These are phyloP conservation scores for Phytophthora europaea DNA, from an alignment of 352 stramenopile genomes.

Conservation along the genomic window DNA sequence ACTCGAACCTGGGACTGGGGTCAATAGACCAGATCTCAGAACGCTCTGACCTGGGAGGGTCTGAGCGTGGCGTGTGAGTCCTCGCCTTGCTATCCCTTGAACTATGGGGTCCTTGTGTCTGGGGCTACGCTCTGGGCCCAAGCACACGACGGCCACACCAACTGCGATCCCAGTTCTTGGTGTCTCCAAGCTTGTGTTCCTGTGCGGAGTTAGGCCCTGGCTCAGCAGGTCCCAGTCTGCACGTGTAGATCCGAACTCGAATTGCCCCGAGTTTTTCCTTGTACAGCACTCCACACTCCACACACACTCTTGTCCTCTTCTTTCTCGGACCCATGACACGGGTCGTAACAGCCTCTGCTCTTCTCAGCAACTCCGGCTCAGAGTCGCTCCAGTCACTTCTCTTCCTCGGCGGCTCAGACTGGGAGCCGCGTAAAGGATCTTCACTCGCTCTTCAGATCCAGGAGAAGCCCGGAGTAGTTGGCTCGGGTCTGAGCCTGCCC, in stretches of 20 bases:
- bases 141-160: background rate
- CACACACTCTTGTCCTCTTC: background rate
- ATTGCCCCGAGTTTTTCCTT: background rate
- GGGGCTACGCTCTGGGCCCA: background rate
- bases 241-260: background rate
- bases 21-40: too few relatives aligned
- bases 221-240: background rate
- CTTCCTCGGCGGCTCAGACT: background rate
- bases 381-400: conserved; percentile 2
- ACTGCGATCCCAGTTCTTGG: background rate
- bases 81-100: too few relatives aligned
- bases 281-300: background rate
- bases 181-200: background rate
- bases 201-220: background rate
- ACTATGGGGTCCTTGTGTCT: too few relatives aligned
- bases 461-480: background rate
- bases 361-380: background rate
- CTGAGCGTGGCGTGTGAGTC: too few relatives aligned
- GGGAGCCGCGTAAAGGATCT: background rate
- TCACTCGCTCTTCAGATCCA: background rate
- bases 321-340: background rate
- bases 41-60: too few relatives aligned
- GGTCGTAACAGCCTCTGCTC: background rate
- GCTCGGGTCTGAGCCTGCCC: background rate
- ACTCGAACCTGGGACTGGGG: too few relatives aligned